Conservation (phyloP, 768 basidiomycete species). For the Tricholomella constricta region DNA sequence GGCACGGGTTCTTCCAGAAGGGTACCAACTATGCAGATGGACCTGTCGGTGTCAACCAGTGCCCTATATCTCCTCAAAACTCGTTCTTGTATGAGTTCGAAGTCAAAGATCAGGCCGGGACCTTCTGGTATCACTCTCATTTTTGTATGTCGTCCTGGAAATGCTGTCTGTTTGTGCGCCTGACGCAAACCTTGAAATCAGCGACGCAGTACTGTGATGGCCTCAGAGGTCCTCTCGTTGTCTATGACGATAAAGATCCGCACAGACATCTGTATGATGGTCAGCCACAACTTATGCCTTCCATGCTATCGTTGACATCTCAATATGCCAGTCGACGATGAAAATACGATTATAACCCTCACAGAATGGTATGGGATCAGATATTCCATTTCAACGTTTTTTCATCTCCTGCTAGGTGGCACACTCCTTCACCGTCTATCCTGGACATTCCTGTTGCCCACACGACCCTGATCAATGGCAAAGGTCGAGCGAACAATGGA, state of each 20-base stretch:
- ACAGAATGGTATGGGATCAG: conserved; percentile 35
- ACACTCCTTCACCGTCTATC: not conserved
- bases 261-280: conserved; percentile 13
- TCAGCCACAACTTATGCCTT: too few relatives aligned
- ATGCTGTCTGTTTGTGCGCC: not conserved
- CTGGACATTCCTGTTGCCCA: not conserved
- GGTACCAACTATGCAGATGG: conserved; percentile 37
- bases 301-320: too few relatives aligned
- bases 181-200: conserved; percentile 25
- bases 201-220: conserved; percentile 52
- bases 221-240: conserved; percentile 34
- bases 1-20: conserved; percentile 49
- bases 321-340: conserved; percentile 24
- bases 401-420: not conserved
- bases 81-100: conserved; percentile 41
- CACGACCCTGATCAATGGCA: conserved; percentile 37
- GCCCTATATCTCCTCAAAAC: conserved; percentile 38
- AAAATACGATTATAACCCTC: conserved; percentile 44
- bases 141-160: conserved; percentile 22
- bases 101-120: conserved; percentile 23
- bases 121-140: conserved; percentile 31
- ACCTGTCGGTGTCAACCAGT: conserved; percentile 38
- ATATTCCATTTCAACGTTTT: too few relatives aligned
- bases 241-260: conserved; percentile 41
- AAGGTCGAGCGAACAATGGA: conserved; percentile 33